Evolutionary conservation across 2,329 filamentous ascomycete species (phyloP).

Genomic region (Tympanopsis confertula): DNA sequence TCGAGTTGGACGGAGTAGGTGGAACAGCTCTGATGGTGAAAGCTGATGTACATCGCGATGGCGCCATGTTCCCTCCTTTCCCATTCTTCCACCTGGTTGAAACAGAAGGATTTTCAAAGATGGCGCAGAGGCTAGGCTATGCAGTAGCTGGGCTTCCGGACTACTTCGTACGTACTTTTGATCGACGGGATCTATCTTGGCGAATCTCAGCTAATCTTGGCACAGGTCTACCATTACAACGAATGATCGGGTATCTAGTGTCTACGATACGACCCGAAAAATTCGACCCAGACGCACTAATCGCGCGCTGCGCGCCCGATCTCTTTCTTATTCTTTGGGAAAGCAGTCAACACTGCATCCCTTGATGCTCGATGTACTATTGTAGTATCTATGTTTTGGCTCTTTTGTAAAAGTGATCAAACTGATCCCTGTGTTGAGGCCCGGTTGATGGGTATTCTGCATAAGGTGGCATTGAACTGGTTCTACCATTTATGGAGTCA

Average conservation of each 20-base stretch:
- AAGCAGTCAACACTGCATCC: no score
- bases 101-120: conserved; percentile 95
- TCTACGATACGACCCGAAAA: no score
- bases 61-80: conserved; percentile 96
- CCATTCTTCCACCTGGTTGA: conserved; percentile 94
- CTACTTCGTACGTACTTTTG: conserved; percentile 63
- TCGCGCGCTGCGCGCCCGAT: no score
- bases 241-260: conserved; percentile 41
- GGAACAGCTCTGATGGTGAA: conserved; percentile 88
- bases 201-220: conserved; percentile 4
- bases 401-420: no score
- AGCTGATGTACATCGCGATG: conserved; percentile 90
- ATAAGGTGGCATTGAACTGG: no score
- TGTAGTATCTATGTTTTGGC: no score
- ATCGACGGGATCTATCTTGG: conserved; percentile 1
- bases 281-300: no score
- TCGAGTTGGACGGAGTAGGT: conserved; percentile 83
- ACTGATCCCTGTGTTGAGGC: no score
- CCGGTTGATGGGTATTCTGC: no score
- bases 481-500: no score
- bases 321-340: no score
- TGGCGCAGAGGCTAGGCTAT: conserved; percentile 84
- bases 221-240: conserved; percentile 78
- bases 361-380: no score
- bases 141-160: conserved; percentile 80